A percentile compares a stretch with the other conserved stretches of the same genome.
Conservation (phyloP, 352 stramenopile genomes). For the Phytophthora tubulina region DNA sequence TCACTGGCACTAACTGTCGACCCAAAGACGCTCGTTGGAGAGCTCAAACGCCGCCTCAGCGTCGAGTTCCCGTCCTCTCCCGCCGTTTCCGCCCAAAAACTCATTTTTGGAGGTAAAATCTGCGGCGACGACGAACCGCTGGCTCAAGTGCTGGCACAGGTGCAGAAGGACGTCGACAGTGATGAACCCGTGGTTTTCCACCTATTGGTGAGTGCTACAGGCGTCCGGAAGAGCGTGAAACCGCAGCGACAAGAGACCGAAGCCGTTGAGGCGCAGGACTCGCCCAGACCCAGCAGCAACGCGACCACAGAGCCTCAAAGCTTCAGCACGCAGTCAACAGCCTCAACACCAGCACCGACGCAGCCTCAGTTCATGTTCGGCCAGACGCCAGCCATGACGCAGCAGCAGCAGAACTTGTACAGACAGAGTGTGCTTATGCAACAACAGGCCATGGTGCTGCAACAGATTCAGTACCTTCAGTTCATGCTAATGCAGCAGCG, state of each 20-base stretch:
- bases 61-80: slow-evolving; percentile 58
- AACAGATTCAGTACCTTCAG: slow-evolving; percentile 88
- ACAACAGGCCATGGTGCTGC: slow-evolving; percentile 78
- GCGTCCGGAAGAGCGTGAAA: slow-evolving; percentile 21
- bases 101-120: slow-evolving; percentile 91
- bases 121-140: slow-evolving; percentile 72
- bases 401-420: slow-evolving; percentile 67
- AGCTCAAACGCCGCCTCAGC: slow-evolving; percentile 73
- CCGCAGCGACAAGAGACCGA: slow-evolving; percentile 6
- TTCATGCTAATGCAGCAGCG: slow-evolving; percentile 62
- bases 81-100: slow-evolving; percentile 66
- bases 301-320: slow-evolving; percentile 9
- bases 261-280: slow-evolving; percentile 36
- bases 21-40: slow-evolving; percentile 47
- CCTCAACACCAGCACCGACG: neutral
- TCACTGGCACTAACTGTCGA: slow-evolving; percentile 57
- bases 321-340: slow-evolving; percentile 17
- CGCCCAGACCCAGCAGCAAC: slow-evolving; percentile 31
- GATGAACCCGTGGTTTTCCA: slow-evolving; percentile 76
- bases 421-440: slow-evolving; percentile 78
- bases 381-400: slow-evolving; percentile 25
- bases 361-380: slow-evolving; percentile 25
- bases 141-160: slow-evolving; percentile 49
- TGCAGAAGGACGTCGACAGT: slow-evolving; percentile 48
- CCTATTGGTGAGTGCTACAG: slow-evolving; percentile 61